Base-by-base conservation (phyloP, 2,329 filamentous ascomycete genomes). In the Tolypocladium nubicola region DNA sequence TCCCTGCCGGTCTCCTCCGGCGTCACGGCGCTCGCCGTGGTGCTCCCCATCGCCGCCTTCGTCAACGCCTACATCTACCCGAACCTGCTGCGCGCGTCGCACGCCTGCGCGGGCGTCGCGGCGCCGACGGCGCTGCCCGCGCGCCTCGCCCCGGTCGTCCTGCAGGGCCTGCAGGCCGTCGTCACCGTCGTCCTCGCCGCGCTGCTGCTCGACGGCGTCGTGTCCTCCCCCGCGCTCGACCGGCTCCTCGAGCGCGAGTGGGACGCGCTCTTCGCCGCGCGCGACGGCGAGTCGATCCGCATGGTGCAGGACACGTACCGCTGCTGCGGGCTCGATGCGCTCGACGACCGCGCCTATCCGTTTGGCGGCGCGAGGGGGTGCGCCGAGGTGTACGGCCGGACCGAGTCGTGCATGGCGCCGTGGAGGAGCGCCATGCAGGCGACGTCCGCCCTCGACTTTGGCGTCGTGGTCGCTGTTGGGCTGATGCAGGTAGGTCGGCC, bases 241-340 rank as follows among this genome's bases (percentile, higher is more conserved):
- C 89, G 86, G 66, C 71, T 74, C 1, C 69, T 89, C n/a, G 73
- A 81, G 10, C 71, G 72, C 3, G 68, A 67, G 43, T 90, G 87
- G 87, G 71, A 75, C 62, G 61, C 58, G 3, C 65, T 88, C 58
- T 89, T 76, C 63, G 67, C 61, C 0, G 62, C 64, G 0, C 82
- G 84, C 59, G 74, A 88, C 56, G 75, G 61, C 1, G 61, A 62
- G 0, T 68, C 75, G 2, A 79, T 90, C 57, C 73, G 76, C 47
- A 68, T 71, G 2, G 85, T 90, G 54, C 87, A 90, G 64, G 83
- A 90, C 65, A 68, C 77, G 0, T 78, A 88, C 38, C 66, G 79
- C 9, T 90, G 87, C 71, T 90, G 87, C 62, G 87, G 87, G 0
- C 74, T 88, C 39, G 76, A 76, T 57, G 78, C 74, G 5, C 66